phyloP scores from a whole-genome alignment of 2,329 filamentous ascomycete genomes.

The Paraphaeosphaeria sporulosa region DNA sequence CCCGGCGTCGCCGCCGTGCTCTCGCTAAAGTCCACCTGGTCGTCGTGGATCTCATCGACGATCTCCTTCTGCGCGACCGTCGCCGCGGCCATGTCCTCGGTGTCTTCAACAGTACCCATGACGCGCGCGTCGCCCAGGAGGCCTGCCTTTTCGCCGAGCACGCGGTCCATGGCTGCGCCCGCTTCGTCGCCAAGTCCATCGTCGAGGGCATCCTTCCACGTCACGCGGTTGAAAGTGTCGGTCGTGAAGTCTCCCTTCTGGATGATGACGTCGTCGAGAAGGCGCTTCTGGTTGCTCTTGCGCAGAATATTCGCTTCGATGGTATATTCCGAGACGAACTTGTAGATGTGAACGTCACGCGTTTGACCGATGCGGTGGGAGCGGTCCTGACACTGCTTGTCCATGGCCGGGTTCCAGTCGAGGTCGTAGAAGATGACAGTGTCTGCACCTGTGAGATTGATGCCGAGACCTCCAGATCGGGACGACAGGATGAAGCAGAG shows the following conservation, averaged over 20 bases:
- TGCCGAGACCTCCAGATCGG: slow-evolving; percentile 90
- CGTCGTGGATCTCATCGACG: slow-evolving; percentile 62
- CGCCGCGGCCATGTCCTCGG: slow-evolving; percentile 88
- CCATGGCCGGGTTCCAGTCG: slow-evolving; percentile 99
- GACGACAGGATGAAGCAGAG: slow-evolving; percentile 95
- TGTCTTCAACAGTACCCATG: slow-evolving; percentile 89
- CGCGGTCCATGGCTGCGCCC: slow-evolving; percentile 83
- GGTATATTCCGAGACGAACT: slow-evolving; percentile 67
- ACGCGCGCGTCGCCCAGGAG: slow-evolving; percentile 67
- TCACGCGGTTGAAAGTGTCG: slow-evolving; percentile 86
- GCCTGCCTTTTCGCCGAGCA: slow-evolving; percentile 73
- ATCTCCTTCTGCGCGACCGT: slow-evolving; percentile 89
- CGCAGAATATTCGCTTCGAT: slow-evolving; percentile 98
- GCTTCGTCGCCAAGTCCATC: slow-evolving; percentile 67
- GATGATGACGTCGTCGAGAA: slow-evolving; percentile 97
- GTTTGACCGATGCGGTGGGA: slow-evolving; percentile 98
- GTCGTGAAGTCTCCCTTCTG: slow-evolving; percentile 98
- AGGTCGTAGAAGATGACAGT: slow-evolving; percentile 99
- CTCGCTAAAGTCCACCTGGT: slow-evolving; percentile 52
- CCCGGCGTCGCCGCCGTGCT: slow-evolving; percentile 21
- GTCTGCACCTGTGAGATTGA: slow-evolving; percentile 94
- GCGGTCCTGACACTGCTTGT: slow-evolving; percentile 97
- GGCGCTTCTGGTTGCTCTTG: slow-evolving; percentile 96
- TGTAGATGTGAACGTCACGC: slow-evolving; percentile 96
- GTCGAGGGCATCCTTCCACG: slow-evolving; percentile 72